phyloP scores from a whole-genome alignment of 208 protist genomes.

The Histomonas meleagridis region DNA sequence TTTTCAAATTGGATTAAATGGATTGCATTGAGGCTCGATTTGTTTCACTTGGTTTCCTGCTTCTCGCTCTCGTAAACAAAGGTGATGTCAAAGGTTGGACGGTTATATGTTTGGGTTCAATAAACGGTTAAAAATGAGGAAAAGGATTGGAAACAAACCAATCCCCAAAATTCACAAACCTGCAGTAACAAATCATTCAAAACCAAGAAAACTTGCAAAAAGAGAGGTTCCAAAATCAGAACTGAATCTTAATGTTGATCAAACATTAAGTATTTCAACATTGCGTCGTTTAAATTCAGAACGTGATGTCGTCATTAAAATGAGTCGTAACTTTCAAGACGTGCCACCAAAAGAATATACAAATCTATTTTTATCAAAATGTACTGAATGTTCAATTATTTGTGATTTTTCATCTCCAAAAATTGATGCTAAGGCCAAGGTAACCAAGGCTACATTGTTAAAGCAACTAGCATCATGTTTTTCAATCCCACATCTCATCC shows the following conservation, averaged over 20 bases:
- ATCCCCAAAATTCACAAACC: too few relatives aligned
- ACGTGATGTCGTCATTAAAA: not conserved
- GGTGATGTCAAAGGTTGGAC: too few relatives aligned
- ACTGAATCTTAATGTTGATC: not conserved
- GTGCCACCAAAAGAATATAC: not conserved
- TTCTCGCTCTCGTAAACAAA: too few relatives aligned
- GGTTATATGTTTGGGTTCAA: too few relatives aligned
- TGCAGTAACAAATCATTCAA: too few relatives aligned
- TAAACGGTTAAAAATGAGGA: too few relatives aligned
- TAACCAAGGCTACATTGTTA: not conserved
- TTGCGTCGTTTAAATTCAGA: not conserved
- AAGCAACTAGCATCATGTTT: not conserved
- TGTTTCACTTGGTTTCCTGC: too few relatives aligned
- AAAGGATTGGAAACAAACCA: too few relatives aligned
- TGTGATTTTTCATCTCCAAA: conserved; percentile 9
- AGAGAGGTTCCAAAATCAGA: not conserved
- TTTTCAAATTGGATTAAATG: too few relatives aligned
- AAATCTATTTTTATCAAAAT: not conserved
- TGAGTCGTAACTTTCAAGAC: not conserved
- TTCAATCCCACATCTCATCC: not conserved
- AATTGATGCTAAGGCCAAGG: not conserved
- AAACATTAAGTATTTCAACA: not conserved
- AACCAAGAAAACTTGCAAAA: not conserved
- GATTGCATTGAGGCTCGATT: too few relatives aligned
- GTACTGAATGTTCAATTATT: not conserved